phyloP scores from a whole-genome alignment of 1,284 basidiomycete species.

The Hemileia vastatrix region DNA sequence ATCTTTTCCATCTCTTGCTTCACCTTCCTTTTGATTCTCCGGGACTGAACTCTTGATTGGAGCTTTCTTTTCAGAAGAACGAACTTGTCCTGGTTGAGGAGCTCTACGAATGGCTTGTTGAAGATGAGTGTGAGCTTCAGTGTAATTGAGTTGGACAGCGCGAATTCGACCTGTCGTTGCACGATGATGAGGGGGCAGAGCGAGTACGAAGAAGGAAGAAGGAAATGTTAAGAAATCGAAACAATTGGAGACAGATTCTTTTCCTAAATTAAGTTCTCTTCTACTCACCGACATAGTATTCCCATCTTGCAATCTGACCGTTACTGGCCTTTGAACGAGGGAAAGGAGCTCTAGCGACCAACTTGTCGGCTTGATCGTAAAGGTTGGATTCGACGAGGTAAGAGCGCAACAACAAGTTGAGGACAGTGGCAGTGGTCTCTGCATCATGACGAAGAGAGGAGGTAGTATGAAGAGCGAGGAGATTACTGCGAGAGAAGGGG shows the following conservation, averaged over 20 bases:
- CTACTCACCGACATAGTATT: slow-evolving; percentile 68
- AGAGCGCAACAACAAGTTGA: slow-evolving; percentile 83
- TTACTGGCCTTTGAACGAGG: slow-evolving; percentile 65
- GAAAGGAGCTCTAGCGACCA: slow-evolving; percentile 85
- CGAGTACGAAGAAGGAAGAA: not conserved
- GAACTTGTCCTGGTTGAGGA: slow-evolving; percentile 49
- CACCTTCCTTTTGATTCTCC: not conserved
- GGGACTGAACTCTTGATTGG: slow-evolving; percentile 4
- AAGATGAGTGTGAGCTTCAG: slow-evolving; percentile 76
- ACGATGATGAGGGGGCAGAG: not conserved
- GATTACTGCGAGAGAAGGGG: slow-evolving; percentile 51
- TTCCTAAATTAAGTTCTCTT: too few species aligned
- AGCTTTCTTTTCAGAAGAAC: slow-evolving; percentile 25
- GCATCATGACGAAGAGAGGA: slow-evolving; percentile 75
- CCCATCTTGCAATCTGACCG: slow-evolving; percentile 82
- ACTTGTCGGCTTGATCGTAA: slow-evolving; percentile 96
- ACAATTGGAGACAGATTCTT: too few species aligned
- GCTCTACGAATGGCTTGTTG: slow-evolving; percentile 90
- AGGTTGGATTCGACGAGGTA: slow-evolving; percentile 84
- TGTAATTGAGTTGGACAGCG: slow-evolving; percentile 89
- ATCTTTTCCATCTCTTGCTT: slow-evolving; percentile 17
- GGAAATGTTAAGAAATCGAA: too few species aligned
- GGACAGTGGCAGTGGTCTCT: slow-evolving; percentile 52
- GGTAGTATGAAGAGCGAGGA: slow-evolving; percentile 83
- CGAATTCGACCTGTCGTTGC: slow-evolving; percentile 60